Evolutionary conservation across 495 filamentous ascomycete species (phyloP).

Genomic region (Aspergillus funiculosus): DNA sequence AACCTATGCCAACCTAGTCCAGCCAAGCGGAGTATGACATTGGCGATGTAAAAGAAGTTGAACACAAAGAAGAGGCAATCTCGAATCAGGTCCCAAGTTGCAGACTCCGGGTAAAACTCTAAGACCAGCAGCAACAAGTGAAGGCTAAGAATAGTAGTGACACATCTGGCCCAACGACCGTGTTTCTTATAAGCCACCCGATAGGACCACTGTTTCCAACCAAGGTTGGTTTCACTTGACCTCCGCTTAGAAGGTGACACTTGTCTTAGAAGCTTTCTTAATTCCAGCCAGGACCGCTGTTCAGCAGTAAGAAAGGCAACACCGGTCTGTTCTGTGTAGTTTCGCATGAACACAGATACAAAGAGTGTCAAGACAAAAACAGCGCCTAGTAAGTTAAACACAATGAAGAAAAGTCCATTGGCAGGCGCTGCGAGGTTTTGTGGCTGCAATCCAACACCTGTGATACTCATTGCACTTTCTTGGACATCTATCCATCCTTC

Average conservation of each 20-base stretch:
- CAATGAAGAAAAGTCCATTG: slow-evolving; percentile 89
- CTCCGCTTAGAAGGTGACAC: slow-evolving; percentile 88
- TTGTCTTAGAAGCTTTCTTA: slow-evolving; percentile 87
- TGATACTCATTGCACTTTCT: slow-evolving; percentile 74
- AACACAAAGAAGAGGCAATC: slow-evolving; percentile 77
- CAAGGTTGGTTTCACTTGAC: slow-evolving; percentile 61
- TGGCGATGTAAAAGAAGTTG: slow-evolving; percentile 77
- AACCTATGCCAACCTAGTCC: slow-evolving; percentile 93
- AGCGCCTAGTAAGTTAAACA: slow-evolving; percentile 93
- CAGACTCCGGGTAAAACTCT: slow-evolving; percentile 74
- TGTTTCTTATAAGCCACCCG: slow-evolving; percentile 89
- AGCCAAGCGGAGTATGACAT: slow-evolving; percentile 76
- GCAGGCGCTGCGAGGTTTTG: slow-evolving; percentile 61
- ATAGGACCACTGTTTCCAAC: slow-evolving; percentile 91
- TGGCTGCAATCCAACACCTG: slow-evolving; percentile 68
- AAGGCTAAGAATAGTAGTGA: slow-evolving; percentile 71
- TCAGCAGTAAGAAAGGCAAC: slow-evolving; percentile 95
- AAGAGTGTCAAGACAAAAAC: slow-evolving; percentile 98
- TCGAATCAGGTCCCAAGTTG: slow-evolving; percentile 59
- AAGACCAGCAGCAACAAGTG: slow-evolving; percentile 79
- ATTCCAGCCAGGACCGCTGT: slow-evolving; percentile 93
- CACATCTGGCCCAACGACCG: slow-evolving; percentile 80
- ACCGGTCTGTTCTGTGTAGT: slow-evolving; percentile 97
- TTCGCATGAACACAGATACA: slow-evolving; percentile 99
- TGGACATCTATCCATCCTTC: slow-evolving; percentile 96